Evolutionary conservation across 2,329 filamentous ascomycete species (phyloP), one percentile per base, ranked within the genome.

Genomic region (Aspergillus melleus): DNA sequence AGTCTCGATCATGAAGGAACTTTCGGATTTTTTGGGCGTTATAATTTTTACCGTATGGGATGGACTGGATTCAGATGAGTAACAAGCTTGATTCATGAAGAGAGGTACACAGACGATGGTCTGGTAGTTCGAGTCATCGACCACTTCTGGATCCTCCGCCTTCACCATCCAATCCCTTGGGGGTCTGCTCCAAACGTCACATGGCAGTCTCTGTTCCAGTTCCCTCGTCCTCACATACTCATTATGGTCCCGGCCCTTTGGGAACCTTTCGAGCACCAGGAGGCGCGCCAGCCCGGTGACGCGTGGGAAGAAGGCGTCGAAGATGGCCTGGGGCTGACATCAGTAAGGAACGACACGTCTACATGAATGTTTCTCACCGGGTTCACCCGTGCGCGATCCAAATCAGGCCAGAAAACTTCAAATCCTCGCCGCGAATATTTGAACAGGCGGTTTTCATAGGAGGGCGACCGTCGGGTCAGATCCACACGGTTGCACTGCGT

Each of bases 371-470:
- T 11, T 14, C 68, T 63, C 61, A 75, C 73, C 12, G 92, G 92
- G 67, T 96, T 91, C 56, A 96, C 80, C 11, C 85, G 84, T n/a
- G 85, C 84, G 20, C 91, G 86, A 63, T 95, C 88, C 14, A 96
- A 80, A 9, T 86, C 81, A 1, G 88, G 83, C 87, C 90, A 96
- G 72, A 90, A 89, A 0, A 94, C 86, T 74, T 96, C 92, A 64
- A 96, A 96, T n/a, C 91, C 90, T 49, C 91, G 83, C 69, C 90
- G 90, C 14, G 89, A 90, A 74, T 96, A 94, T 73, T 96, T 96
- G 16, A 90, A 91, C 12, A 96, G 82, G 10, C 92, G 87, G 65
- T 91, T 96, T 70, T 96, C 92, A 67, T 96, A 96, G 0, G 91
- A 95, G 0, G 91, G 91, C 19, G 90, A 94, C 47, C 92, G 86